Conservation (phyloP, 768 basidiomycete genomes). For the Clathrus columnatus region DNA sequence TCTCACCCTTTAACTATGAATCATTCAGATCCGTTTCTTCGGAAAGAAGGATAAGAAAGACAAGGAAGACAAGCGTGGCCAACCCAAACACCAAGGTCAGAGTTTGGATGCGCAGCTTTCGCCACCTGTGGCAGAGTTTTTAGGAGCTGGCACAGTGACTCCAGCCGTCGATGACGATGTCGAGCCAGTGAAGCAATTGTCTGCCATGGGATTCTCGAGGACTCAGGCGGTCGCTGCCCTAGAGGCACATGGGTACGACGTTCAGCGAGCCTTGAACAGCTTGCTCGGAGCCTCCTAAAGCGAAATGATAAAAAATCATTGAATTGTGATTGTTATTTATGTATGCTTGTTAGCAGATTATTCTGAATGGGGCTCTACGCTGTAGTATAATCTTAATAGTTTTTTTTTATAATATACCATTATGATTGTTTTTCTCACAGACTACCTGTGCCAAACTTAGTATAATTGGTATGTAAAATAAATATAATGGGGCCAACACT, state of each 20-base stretch:
- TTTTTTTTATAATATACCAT: not conserved
- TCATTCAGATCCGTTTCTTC: slow-evolving; percentile 62
- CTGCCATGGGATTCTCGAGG: slow-evolving; percentile 86
- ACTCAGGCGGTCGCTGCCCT: slow-evolving; percentile 74
- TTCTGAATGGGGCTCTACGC: not conserved
- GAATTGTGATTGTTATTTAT: not conserved
- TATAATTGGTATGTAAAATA: not conserved
- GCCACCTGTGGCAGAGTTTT: slow-evolving; percentile 38
- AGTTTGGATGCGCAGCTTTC: slow-evolving; percentile 33
- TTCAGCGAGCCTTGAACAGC: slow-evolving; percentile 69
- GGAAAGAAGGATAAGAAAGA: slow-evolving; percentile 62
- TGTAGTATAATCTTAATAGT: not conserved
- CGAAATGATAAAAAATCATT: not conserved
- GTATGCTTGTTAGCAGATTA: not conserved
- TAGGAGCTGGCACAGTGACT: slow-evolving; percentile 25
- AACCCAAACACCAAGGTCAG: slow-evolving; percentile 15
- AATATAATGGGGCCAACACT: not conserved
- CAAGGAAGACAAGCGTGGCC: slow-evolving; percentile 15
- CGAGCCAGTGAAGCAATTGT: slow-evolving; percentile 68
- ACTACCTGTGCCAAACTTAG: not conserved
- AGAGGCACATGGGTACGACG: slow-evolving; percentile 77
- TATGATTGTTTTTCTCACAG: not conserved
- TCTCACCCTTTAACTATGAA: slow-evolving; percentile 10
- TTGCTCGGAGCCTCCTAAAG: slow-evolving; percentile 37
- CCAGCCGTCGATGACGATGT: slow-evolving; percentile 64